Base-by-base conservation (phyloP, 768 basidiomycete genomes). In the Clavaria fumosa region DNA sequence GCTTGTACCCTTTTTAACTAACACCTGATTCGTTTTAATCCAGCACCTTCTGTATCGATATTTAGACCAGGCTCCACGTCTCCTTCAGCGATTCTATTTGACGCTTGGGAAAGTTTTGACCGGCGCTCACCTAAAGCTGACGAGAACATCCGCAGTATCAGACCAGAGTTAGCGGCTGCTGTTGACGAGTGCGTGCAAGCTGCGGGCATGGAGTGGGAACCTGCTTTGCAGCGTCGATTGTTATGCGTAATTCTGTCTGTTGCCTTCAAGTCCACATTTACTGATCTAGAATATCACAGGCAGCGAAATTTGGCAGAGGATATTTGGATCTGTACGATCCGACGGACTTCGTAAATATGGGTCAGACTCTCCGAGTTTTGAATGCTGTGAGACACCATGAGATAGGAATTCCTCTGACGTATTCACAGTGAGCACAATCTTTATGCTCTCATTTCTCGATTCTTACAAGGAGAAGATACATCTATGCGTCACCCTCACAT, bases 291-390 rank as follows among this genome's bases (percentile, higher is more conserved):
- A 18, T 23, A 7, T 31, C 21, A 1, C 46, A 93, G 85, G 89
- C 91, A n/a, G 93, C 93, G 5, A 90, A 90, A 53, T 96, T 93
- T 50, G 95, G 93, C 1, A 73, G 89, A 43, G 81, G 86, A 0
- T 99, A 90, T 53, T 58, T 99, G 45, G 95, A 97, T 52, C 66
- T 89, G 19, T 83, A 89, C 51, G 84, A 96, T 52, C 84, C 93
- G 3, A 76, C 74, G 1, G 89, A 95, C 50, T 91, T 95, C 47
- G 75, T 97, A 22, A 69, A 75, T 34, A 89, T 95, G 80, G 90
- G 88, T 0, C 83, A 90, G 53, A 77, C 78, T 1, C 66, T 99
- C 18, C 89, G 91, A 51, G 91, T 99, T 26, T 60, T 97, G 22
- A 97, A 97, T 51, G 88, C 90, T 6, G 80, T 93, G 22, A 71